A percentile compares a stretch with the other conserved stretches of the same genome.
Conservation (phyloP, 2,329 filamentous ascomycete genomes). For the Aspergillus piperis region DNA sequence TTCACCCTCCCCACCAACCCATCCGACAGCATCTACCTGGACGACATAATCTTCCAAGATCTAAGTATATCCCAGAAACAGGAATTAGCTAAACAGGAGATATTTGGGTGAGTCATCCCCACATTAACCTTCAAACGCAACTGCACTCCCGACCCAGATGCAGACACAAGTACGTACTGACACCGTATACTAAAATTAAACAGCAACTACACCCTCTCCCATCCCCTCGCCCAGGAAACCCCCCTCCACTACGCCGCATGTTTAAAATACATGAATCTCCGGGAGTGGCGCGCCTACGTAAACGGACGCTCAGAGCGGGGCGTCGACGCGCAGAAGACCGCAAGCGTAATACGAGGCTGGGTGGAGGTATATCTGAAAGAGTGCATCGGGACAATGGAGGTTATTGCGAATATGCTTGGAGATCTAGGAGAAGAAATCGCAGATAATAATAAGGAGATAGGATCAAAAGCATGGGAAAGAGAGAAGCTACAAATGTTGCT, state of each 20-base stretch:
- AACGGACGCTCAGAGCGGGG: conserved; percentile 22
- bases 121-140: too few species aligned
- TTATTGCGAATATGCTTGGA: conserved; percentile 1
- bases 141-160: too few species aligned
- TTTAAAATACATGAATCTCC: conserved; percentile 31
- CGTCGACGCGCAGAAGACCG: conserved; percentile 24
- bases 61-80: conserved; percentile 24
- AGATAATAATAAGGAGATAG: background rate
- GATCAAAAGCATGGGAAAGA: conserved; percentile 8
- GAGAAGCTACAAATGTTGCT: conserved; percentile 23
- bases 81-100: conserved; percentile 25
- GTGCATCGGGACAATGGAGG: conserved; percentile 20
- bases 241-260: conserved; percentile 21
- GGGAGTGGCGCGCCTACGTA: conserved; percentile 33
- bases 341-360: conserved; percentile 28
- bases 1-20: conserved; percentile 38
- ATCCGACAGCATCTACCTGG: conserved; percentile 37
- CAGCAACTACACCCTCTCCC: conserved; percentile 35
- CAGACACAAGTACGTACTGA: too few species aligned
- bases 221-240: background rate
- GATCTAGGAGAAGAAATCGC: background rate
- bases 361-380: conserved; percentile 31
- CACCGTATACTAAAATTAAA: too few species aligned
- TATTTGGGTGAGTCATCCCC: conserved; percentile 26
- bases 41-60: conserved; percentile 36